Conservation (phyloP, 225 moss, liverwort and hornwort species). For the Takakia lepidozioides region DNA sequence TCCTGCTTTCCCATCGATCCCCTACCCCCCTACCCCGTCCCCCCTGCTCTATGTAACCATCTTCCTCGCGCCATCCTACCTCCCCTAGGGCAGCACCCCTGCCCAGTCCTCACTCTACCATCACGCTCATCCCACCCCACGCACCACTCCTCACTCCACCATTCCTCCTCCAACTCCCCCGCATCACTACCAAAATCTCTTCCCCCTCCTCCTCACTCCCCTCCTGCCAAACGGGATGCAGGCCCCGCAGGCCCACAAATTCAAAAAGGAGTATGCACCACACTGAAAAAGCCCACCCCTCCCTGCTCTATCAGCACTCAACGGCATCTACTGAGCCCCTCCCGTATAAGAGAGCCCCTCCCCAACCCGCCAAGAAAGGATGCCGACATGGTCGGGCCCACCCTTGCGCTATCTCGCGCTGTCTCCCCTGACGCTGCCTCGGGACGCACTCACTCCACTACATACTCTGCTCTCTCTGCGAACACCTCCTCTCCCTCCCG, state of each 20-base stretch:
- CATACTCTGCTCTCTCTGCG: too few species aligned
- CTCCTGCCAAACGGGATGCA: too few species aligned
- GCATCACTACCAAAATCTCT: neutral
- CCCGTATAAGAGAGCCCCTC: neutral
- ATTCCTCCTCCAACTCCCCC: neutral
- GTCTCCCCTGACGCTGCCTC: too few species aligned
- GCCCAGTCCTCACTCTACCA: neutral
- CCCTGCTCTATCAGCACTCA: neutral
- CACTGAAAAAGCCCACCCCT: too few species aligned
- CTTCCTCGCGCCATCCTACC: neutral
- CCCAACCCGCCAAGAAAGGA: neutral
- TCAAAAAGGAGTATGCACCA: too few species aligned
- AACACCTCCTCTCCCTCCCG: too few species aligned
- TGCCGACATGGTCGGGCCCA: constrained; percentile 1
- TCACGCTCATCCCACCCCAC: neutral
- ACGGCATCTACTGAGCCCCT: neutral
- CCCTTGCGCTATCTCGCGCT: too few species aligned
- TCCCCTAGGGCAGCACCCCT: neutral
- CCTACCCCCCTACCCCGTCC: neutral
- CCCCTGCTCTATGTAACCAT: neutral
- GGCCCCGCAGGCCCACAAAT: too few species aligned
- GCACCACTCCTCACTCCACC: neutral
- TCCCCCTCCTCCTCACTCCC: neutral
- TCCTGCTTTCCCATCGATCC: too few species aligned
- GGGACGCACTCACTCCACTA: too few species aligned